Conservation (phyloP, 768 basidiomycete species). For the Lactarius trivialis region DNA sequence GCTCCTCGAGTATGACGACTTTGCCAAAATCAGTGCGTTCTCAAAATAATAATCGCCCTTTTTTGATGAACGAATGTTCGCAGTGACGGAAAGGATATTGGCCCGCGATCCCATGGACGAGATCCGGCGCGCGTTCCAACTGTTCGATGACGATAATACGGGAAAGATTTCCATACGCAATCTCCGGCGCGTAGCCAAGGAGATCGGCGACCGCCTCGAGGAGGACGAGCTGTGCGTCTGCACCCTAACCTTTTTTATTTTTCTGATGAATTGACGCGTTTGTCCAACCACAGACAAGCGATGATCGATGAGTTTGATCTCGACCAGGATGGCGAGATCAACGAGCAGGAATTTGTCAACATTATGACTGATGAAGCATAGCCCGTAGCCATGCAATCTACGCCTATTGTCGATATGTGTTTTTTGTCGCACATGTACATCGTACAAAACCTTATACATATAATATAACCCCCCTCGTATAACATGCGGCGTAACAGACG, state of each 20-base stretch:
- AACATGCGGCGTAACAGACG: not conserved
- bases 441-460: not conserved
- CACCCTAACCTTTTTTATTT: conserved; percentile 13
- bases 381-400: conserved; percentile 10
- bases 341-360: conserved; percentile 90
- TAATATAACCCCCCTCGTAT: not conserved
- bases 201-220: conserved; percentile 90
- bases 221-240: conserved; percentile 89
- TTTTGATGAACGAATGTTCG: not conserved
- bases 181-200: conserved; percentile 88
- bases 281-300: conserved; percentile 62
- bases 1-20: conserved; percentile 90
- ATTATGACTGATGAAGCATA: conserved; percentile 94
- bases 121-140: conserved; percentile 89
- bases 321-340: conserved; percentile 97
- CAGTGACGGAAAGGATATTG: conserved; percentile 93
- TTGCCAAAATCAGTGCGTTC: conserved; percentile 82
- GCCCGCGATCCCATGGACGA: conserved; percentile 96
- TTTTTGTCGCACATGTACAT: not conserved
- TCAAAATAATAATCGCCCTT: not conserved
- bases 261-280: not conserved
- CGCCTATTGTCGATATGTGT: conserved; percentile 6
- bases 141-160: conserved; percentile 94
- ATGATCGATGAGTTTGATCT: conserved; percentile 99
- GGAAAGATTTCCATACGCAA: conserved; percentile 92